Evolutionary conservation across 805 yeast species (phyloP), one percentile per base, ranked within the genome.

Genomic region (Suhomyces prunicola): DNA sequence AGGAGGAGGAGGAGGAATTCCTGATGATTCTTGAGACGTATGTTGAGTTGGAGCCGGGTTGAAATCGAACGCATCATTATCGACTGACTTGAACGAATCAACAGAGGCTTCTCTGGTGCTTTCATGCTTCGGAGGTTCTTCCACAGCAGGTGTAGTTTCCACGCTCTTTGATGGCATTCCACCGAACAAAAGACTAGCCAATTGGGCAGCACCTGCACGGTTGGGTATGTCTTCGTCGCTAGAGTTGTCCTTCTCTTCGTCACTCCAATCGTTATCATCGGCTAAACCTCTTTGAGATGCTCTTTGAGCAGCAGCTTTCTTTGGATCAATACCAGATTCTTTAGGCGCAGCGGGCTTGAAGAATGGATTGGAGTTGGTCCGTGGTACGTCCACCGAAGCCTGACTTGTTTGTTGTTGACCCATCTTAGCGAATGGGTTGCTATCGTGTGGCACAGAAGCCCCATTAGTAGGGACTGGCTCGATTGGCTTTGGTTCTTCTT

Each of bases 301-400:
- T 68, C 94, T 77, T 67, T 87, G 92, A 2, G 85, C 86, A 52
- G 84, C 86, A 27, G 87, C 82, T 54, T 83, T 82, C 55, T 76
- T 76, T 0, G 81, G 71, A 62, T 86, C 89, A 57, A 84, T 70
- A 2, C 60, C 61, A 4, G 68, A 59, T 8, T 62, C 71, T 6
- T 58, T 53, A 6, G 47, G 49, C 4, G 55, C 31, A 8, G 57
- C 53, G 6, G 83, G 80, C 60, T 82, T 83, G 66, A 86, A 86
- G 63, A 86, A 86, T 49, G 90, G 88, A 55, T 80, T 80, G 48
- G 78, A 76, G 47, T 57, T 64, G 15, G 61, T 47, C 27, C 57
- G 50, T 2, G 61, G 50, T 6, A 50, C 51, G 7, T 54, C 63
- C 39, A 35, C 56, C 41, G 27, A 36, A 10, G 55, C 47, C 44